Evolutionary conservation across 1,284 basidiomycete species (phyloP).

Genomic region (Schizophyllum commune): DNA sequence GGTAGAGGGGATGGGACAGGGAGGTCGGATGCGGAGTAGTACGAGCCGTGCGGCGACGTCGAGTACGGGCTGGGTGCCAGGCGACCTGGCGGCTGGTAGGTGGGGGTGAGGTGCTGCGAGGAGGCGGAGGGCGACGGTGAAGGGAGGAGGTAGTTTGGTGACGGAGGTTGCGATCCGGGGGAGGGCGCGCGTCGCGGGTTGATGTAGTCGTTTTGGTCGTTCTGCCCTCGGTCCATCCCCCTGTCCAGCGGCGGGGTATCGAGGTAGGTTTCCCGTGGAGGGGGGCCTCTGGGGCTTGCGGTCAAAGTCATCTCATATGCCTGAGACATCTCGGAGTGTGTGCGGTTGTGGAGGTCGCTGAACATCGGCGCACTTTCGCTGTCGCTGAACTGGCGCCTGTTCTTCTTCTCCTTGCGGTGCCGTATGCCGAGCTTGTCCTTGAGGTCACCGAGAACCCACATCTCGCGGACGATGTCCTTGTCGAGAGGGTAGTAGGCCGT

Average conservation of each 20-base stretch:
- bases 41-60: slow-evolving; percentile 34
- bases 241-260: slow-evolving; percentile 3
- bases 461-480: slow-evolving; percentile 83
- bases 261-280: not conserved
- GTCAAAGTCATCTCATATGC: slow-evolving; percentile 39
- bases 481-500: slow-evolving; percentile 68
- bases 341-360: slow-evolving; percentile 51
- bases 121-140: slow-evolving; percentile 8
- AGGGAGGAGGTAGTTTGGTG: slow-evolving; percentile 10
- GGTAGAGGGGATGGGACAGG: slow-evolving; percentile 55
- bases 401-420: slow-evolving; percentile 43
- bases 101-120: not conserved
- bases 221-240: not conserved
- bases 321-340: slow-evolving; percentile 49
- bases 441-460: slow-evolving; percentile 80
- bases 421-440: slow-evolving; percentile 76
- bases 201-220: slow-evolving; percentile 7
- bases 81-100: not conserved
- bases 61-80: not conserved
- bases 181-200: not conserved
- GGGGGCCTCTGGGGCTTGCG: slow-evolving; percentile 20
- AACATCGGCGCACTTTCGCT: slow-evolving; percentile 66
- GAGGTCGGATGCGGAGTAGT: slow-evolving; percentile 64
- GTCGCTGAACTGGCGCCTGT: slow-evolving; percentile 15
- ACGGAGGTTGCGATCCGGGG: not conserved